Evolutionary conservation across 2,329 filamentous ascomycete genomes (phyloP), one percentile per base, ranked within the genome.

Genomic region (Graphilbum sp.): DNA sequence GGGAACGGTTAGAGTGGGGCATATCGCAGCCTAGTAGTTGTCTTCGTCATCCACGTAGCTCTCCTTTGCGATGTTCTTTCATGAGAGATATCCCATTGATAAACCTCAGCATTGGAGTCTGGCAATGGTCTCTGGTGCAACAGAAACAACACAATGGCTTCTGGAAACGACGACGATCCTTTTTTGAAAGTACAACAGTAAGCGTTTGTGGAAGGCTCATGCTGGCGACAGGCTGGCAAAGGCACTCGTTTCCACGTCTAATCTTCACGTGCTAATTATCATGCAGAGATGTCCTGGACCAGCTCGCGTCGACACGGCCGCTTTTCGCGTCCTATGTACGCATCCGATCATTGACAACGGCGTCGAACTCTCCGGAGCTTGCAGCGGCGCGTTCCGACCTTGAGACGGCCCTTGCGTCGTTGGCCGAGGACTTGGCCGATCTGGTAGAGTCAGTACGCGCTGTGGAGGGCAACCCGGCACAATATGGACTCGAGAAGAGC

Each of bases 301-400:
- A 92, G 43, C 76, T 98, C 46, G 71, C 79, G 47, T 75, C 74
- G 13, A 81, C 84, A 38, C 79, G 88, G 10, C 79, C 87, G 37
- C 76, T 95, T 41, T 95, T 95, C 67, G 78, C 82, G 46, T 95
- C 87, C 15, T 98, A 94, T 64, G 72, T 94, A 32, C 88, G 90
- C 54, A 98, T 98, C 61, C 84, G 86, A 53, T 90, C 86, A 34
- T 78, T 93, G 20, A 78, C 77, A 31, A 70, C 73, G 9, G 70
- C 73, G 9, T 62, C 77, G 13, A 66, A 67, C 32, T 87, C 83
- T 16, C 86, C 85, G 12, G 90, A 98, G 56, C 83, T 98, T 42
- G 73, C 82, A 52, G 75, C 79, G 37, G 88, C 80, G 34, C 72
- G 78, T 40, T 55, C 70, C 40, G 81, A 87, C 48, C 76, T 90